phyloP scores from a whole-genome alignment of 2,329 filamentous ascomycete species.

The Pochonia chlamydosporia region DNA sequence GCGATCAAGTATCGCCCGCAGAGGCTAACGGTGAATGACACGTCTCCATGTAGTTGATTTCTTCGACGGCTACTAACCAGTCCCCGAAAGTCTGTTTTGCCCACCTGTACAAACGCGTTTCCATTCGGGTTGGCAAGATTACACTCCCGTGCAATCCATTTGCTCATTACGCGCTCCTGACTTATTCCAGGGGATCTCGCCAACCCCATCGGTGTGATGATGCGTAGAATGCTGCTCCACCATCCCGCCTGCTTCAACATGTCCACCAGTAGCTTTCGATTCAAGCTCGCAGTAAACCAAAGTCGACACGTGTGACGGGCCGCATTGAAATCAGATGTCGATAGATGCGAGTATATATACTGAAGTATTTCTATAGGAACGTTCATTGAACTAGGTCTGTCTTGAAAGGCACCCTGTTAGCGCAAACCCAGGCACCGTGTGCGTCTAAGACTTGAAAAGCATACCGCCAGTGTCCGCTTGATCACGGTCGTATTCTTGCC shows the following conservation, averaged over 20 bases:
- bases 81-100: conserved; percentile 30
- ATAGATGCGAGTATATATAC: conserved; percentile 26
- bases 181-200: conserved; percentile 11
- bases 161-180: conserved; percentile 31
- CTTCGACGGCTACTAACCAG: conserved; percentile 17
- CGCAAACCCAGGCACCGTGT: background rate
- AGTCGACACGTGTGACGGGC: conserved; percentile 52
- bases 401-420: conserved; percentile 4
- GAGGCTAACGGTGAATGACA: conserved; percentile 46
- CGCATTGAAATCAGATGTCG: conserved; percentile 46
- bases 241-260: conserved; percentile 54
- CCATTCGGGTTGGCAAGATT: conserved; percentile 12
- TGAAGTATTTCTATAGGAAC: conserved; percentile 31
- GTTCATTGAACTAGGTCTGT: conserved; percentile 18
- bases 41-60: conserved; percentile 18
- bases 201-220: conserved; percentile 17
- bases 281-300: conserved; percentile 55
- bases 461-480: background rate
- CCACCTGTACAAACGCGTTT: conserved; percentile 25
- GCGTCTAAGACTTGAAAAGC: background rate
- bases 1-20: conserved; percentile 55
- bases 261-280: conserved; percentile 38
- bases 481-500: background rate
- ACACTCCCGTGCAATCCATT: conserved; percentile 36
- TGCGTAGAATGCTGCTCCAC: conserved; percentile 31